A percentile compares a stretch with the other conserved stretches of the same genome.
These are phyloP conservation scores for Curvularia spicifera DNA, from an alignment of 2,329 filamentous ascomycete species.

Conservation along the genomic window DNA sequence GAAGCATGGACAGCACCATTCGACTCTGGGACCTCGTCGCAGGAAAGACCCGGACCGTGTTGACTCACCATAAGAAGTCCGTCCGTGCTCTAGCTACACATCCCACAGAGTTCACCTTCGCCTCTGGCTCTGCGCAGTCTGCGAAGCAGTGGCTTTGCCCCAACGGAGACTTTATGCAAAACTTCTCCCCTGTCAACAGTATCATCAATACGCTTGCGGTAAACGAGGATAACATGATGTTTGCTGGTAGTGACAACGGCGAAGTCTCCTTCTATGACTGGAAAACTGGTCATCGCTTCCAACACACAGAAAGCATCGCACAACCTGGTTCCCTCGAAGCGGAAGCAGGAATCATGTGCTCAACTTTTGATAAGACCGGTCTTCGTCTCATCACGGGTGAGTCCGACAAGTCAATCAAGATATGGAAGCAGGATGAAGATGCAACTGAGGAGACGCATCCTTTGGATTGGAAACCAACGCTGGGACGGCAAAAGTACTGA, in stretches of 20 bases:
- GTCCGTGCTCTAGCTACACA: slow-evolving; percentile 85
- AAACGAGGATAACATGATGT: slow-evolving; percentile 93
- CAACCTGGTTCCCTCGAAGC: slow-evolving; percentile 94
- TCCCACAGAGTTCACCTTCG: slow-evolving; percentile 94
- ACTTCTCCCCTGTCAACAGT: slow-evolving; percentile 94
- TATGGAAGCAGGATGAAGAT: slow-evolving; percentile 93
- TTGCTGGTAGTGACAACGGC: slow-evolving; percentile 94
- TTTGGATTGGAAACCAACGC: slow-evolving; percentile 85
- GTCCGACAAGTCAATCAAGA: slow-evolving; percentile 90
- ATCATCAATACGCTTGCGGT: slow-evolving; percentile 94
- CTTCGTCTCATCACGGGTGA: slow-evolving; percentile 91
- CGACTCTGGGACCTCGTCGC: slow-evolving; percentile 91
- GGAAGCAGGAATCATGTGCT: slow-evolving; percentile 93
- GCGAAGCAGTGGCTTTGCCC: slow-evolving; percentile 99
- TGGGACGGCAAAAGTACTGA: slow-evolving; percentile 73
- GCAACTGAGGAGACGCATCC: slow-evolving; percentile 92
- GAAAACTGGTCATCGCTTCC: slow-evolving; percentile 94
- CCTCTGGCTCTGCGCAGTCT: slow-evolving; percentile 85
- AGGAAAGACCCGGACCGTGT: slow-evolving; percentile 91
- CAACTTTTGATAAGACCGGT: slow-evolving; percentile 88
- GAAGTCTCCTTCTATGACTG: slow-evolving; percentile 99
- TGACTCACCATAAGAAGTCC: slow-evolving; percentile 98
- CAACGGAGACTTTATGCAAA: slow-evolving; percentile 98
- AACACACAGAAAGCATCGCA: slow-evolving; percentile 86
- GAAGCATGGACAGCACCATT: slow-evolving; percentile 75